These are phyloP conservation scores for Psilocybe tampanensis DNA, from an alignment of 768 basidiomycete genomes.

Conservation along the genomic window DNA sequence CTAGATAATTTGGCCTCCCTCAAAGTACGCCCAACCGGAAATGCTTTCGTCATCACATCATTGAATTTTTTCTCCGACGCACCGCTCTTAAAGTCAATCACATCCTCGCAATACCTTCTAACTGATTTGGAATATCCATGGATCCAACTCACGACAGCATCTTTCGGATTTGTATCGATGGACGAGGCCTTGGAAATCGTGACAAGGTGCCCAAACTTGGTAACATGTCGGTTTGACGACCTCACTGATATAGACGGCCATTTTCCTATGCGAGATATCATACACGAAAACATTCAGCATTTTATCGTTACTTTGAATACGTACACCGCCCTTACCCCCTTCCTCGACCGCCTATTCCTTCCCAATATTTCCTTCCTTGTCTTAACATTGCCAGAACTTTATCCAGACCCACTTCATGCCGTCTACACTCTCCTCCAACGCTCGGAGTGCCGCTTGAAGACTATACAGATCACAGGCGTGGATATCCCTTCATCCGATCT, in stretches of 20 bases:
- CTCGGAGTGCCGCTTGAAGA: constrained; percentile 3
- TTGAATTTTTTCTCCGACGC: constrained; percentile 5
- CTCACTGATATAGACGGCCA: background rate
- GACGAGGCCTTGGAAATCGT: constrained; percentile 12
- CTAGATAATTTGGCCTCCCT: constrained; percentile 3
- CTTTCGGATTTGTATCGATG: background rate
- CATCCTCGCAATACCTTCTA: constrained; percentile 3
- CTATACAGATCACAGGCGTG: background rate
- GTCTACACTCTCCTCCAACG: constrained; percentile 2
- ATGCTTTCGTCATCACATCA: background rate
- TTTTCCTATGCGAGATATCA: background rate
- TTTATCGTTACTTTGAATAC: background rate
- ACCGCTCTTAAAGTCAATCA: background rate
- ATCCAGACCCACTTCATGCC: background rate
- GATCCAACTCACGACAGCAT: constrained; percentile 1
- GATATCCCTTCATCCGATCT: background rate
- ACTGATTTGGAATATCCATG: constrained; percentile 5
- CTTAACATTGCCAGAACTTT: background rate
- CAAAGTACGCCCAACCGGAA: background rate
- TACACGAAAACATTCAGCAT: background rate
- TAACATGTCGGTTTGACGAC: constrained; percentile 5
- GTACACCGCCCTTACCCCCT: background rate
- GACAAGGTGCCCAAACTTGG: constrained; percentile 7
- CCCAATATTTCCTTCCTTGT: background rate
- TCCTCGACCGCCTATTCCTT: background rate